These are phyloP conservation scores for Ogataea glucozyma DNA, from an alignment of 805 yeast genomes.

Conservation along the genomic window DNA sequence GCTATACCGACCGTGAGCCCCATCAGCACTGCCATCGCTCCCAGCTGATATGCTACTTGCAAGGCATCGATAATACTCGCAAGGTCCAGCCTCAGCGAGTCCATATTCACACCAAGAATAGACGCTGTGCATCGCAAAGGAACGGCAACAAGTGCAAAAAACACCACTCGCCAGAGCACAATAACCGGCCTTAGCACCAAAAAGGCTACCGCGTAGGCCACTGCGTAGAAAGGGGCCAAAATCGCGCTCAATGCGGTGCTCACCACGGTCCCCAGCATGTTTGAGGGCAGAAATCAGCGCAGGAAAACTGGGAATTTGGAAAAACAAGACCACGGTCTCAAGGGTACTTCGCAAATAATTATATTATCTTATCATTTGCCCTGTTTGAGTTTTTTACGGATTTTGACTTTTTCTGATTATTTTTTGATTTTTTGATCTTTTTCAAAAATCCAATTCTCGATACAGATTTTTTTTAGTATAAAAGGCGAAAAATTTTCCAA, in stretches of 20 bases:
- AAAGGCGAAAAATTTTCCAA: slow-evolving; percentile 7
- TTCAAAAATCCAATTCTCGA: background rate
- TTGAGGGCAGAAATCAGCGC: no score
- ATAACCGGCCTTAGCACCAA: slow-evolving; percentile 11
- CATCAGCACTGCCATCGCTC: slow-evolving; percentile 23
- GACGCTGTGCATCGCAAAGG: slow-evolving; percentile 10
- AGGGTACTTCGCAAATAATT: background rate
- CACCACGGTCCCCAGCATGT: background rate
- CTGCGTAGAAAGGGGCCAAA: slow-evolving; percentile 7
- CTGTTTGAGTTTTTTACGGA: background rate
- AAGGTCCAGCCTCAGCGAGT: slow-evolving; percentile 5
- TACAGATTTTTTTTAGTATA: slow-evolving; percentile 1
- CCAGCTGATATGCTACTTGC: slow-evolving; percentile 27
- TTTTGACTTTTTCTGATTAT: background rate
- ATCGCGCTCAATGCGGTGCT: background rate
- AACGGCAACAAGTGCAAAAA: slow-evolving; percentile 13
- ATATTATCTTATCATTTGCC: background rate
- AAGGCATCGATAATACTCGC: slow-evolving; percentile 15
- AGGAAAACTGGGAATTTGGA: no score
- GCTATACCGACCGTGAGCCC: slow-evolving; percentile 26
- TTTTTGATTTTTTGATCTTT: background rate
- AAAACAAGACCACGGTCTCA: background rate
- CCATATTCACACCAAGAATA: slow-evolving; percentile 15
- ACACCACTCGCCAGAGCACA: slow-evolving; percentile 9
- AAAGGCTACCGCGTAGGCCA: slow-evolving; percentile 2